A percentile compares a stretch with the other conserved stretches of the same genome.
These are phyloP conservation scores for Rhexocercosporidium sp. DNA, from an alignment of 2,329 filamentous ascomycete genomes.

Conservation along the genomic window DNA sequence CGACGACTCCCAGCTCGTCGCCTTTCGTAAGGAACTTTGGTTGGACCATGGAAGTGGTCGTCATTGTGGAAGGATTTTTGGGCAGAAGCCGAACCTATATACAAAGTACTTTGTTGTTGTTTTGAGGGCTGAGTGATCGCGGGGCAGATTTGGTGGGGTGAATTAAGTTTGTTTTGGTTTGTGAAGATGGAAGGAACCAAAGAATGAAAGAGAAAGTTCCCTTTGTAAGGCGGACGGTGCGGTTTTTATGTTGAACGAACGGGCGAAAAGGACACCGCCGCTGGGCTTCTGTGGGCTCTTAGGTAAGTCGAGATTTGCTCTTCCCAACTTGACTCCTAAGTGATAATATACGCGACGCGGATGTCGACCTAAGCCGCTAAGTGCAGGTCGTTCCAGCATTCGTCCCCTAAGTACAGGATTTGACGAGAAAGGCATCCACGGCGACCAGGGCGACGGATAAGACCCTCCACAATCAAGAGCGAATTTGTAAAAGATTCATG, in stretches of 20 bases:
- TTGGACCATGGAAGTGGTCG: slow-evolving; percentile 42
- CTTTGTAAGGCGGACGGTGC: background rate
- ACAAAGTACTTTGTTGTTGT: background rate
- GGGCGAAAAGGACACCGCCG: background rate
- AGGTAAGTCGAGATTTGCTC: slow-evolving; percentile 26
- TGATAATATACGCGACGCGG: slow-evolving; percentile 33
- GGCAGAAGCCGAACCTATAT: background rate
- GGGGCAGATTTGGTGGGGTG: slow-evolving; percentile 23
- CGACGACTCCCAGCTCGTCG: slow-evolving; percentile 86
- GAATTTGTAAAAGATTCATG: slow-evolving; percentile 30
- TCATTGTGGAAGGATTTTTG: slow-evolving; percentile 34
- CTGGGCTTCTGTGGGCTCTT: slow-evolving; percentile 20
- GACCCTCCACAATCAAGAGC: slow-evolving; percentile 25
- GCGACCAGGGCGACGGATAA: slow-evolving; percentile 31
- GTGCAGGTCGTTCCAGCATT: slow-evolving; percentile 19
- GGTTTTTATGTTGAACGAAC: slow-evolving; percentile 1
- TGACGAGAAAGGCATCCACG: slow-evolving; percentile 20
- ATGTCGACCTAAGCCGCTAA: slow-evolving; percentile 14
- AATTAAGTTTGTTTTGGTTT: slow-evolving; percentile 1
- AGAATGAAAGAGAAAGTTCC: background rate
- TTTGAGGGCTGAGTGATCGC: slow-evolving; percentile 5
- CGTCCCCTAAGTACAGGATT: slow-evolving; percentile 32
- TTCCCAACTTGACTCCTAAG: slow-evolving; percentile 30
- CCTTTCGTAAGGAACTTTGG: slow-evolving; percentile 78
- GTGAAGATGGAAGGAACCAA: slow-evolving; percentile 1